Percentiles rank a stretch among this genome's conserved stretches.
phyloP scores from a whole-genome alignment of 352 stramenopile species.

The Phytopythium ostracodes region DNA sequence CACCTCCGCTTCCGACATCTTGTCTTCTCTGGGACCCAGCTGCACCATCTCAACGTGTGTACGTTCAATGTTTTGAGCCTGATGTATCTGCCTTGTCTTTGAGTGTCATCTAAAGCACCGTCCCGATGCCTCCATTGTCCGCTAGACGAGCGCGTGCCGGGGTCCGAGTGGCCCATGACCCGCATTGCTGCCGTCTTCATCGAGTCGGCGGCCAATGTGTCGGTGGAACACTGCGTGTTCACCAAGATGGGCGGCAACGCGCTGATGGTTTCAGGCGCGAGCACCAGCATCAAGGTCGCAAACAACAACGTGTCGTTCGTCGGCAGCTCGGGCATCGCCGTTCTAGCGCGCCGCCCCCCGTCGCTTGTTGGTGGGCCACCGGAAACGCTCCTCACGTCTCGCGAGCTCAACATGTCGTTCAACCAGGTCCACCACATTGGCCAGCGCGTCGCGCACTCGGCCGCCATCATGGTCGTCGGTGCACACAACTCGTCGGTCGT shows the following conservation, averaged over 20 bases:
- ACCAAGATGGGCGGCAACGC: slow-evolving; percentile 71
- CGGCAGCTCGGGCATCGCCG: slow-evolving; percentile 40
- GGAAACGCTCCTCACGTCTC: slow-evolving; percentile 35
- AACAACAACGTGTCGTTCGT: slow-evolving; percentile 76
- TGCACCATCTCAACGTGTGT: slow-evolving; percentile 60
- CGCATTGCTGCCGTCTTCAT: slow-evolving; percentile 60
- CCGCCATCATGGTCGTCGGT: slow-evolving; percentile 48
- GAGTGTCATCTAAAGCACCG: slow-evolving; percentile 5
- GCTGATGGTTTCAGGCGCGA: slow-evolving; percentile 59
- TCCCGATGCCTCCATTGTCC: background rate
- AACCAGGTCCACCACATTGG: slow-evolving; percentile 77
- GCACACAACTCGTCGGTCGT: slow-evolving; percentile 42
- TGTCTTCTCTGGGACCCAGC: slow-evolving; percentile 54
- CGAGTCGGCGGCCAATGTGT: slow-evolving; percentile 44
- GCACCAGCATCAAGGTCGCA: slow-evolving; percentile 36
- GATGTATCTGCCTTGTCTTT: too few species aligned
- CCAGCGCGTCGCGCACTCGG: slow-evolving; percentile 39
- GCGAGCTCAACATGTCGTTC: slow-evolving; percentile 48
- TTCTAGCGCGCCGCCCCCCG: slow-evolving; percentile 28
- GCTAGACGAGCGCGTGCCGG: slow-evolving; percentile 33
- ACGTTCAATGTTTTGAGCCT: slow-evolving; percentile 15
- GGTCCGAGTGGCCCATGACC: slow-evolving; percentile 46
- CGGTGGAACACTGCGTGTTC: slow-evolving; percentile 59
- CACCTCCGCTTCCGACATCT: slow-evolving; percentile 61
- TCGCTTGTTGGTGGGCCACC: background rate